Evolutionary conservation across 805 yeast genomes (phyloP), one percentile per base, ranked within the genome.

Genomic region (Candida rishiriensis): DNA sequence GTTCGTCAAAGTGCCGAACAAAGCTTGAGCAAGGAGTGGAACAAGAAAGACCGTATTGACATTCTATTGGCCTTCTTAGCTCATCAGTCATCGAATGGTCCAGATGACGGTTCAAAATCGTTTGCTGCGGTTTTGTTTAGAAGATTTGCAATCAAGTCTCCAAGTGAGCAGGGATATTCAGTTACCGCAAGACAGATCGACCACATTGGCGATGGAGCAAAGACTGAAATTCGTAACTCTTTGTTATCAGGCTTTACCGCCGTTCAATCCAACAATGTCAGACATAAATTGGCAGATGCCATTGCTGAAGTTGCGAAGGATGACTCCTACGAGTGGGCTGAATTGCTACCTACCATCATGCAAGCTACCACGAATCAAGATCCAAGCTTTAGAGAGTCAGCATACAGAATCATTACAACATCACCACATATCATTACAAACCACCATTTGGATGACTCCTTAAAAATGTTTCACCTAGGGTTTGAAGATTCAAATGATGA

Each of bases 211-310:
- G 75, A 74, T 29, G 75, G 71, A 7, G 83, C 82, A 2, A 72
- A 79, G 47, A 63, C 57, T 33, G 85, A 83, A 57, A 79, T 91
- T 41, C 79, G 95, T 52, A 54, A 69, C 14, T 71, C 79, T 17
- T 73, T 91, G 33, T 71, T 90, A 52, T 75, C 75, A 46, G 98
- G 97, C 13, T 88, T 91, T 56, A 61, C 78, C 3, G 62, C 79
- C 10, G 82, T 74, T 47, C 88, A 83, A 60, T 69, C 85, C n/a
- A 79, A 79, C 49, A 79, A 78, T 50, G 88, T 88, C 29, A 81
- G 97, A 61, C 97, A 91, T 64, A 93, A 91, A 60, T 70, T 93
- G 39, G 83, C 97, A 2, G 99, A 93, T 70, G 95, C 96, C 9
- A 84, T 93, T 39, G 87, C 97, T 1, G 98, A 90, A 65, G 79